Conservation (phyloP, 805 yeast species). For the Tanozyma kutaoensis region DNA sequence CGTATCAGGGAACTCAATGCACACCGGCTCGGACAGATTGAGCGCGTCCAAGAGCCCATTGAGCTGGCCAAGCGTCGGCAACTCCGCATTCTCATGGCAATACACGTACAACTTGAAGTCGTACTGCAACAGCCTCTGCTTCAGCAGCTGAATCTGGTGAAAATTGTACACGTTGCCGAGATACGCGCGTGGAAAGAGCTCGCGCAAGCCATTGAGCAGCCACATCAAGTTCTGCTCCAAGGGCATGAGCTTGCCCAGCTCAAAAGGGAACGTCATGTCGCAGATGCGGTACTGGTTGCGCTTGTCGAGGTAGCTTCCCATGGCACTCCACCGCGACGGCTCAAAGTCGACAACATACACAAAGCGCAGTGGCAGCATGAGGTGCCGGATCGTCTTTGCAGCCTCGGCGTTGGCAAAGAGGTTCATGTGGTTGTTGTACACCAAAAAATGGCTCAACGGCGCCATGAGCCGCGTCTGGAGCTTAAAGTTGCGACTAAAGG, state of each 20-base stretch:
- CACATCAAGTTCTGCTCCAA: slow-evolving; percentile 23
- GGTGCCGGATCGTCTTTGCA: slow-evolving; percentile 4
- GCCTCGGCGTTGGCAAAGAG: slow-evolving; percentile 7
- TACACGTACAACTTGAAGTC: slow-evolving; percentile 8
- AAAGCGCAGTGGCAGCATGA: too few relatives aligned
- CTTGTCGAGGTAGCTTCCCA: slow-evolving; percentile 1
- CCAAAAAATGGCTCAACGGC: slow-evolving; percentile 16
- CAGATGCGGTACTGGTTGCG: slow-evolving; percentile 1
- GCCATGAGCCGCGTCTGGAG: slow-evolving; percentile 18
- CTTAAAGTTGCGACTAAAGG: slow-evolving; percentile 17
- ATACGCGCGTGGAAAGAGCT: slow-evolving; percentile 13
- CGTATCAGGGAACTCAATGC: slow-evolving; percentile 20
- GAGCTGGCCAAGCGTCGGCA: slow-evolving; percentile 5
- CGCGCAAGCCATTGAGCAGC: slow-evolving; percentile 16
- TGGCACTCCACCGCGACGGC: too few relatives aligned
- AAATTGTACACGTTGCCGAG: slow-evolving; percentile 19
- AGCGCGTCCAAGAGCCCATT: background rate
- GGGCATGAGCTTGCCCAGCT: slow-evolving; percentile 6
- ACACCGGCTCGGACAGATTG: slow-evolving; percentile 4
- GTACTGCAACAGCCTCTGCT: slow-evolving; percentile 2
- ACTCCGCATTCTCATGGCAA: slow-evolving; percentile 9
- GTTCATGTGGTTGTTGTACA: slow-evolving; percentile 13
- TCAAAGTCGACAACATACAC: too few relatives aligned
- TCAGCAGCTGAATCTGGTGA: too few relatives aligned
- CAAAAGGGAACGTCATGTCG: background rate